Percentiles rank a stretch among this genome's conserved stretches.
These are phyloP conservation scores for Aspergillus fructus DNA, from an alignment of 2,329 filamentous ascomycete species.

Conservation along the genomic window DNA sequence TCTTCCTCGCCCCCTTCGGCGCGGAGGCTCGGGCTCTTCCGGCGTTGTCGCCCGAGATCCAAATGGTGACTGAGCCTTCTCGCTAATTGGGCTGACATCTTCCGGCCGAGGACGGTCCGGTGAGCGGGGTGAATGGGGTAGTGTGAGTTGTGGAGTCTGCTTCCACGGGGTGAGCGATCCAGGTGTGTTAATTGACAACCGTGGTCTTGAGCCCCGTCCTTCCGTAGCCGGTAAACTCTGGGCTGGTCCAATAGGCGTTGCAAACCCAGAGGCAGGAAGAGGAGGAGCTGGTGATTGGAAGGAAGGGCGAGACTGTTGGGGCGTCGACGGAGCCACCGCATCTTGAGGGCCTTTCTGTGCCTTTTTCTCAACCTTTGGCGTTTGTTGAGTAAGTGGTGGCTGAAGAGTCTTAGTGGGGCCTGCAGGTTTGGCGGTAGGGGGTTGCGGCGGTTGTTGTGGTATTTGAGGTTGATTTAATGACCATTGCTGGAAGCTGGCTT, in stretches of 20 bases:
- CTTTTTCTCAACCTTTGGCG: constrained; percentile 17
- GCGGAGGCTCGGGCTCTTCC: constrained; percentile 22
- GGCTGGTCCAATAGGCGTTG: constrained; percentile 30
- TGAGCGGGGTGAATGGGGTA: constrained; percentile 38
- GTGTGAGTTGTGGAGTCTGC: constrained; percentile 33
- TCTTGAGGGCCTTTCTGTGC: constrained; percentile 17
- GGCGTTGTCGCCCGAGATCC: constrained; percentile 28
- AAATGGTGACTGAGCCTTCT: constrained; percentile 39
- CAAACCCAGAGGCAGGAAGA: constrained; percentile 21
- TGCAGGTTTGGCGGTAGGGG: constrained; percentile 18
- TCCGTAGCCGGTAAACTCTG: constrained; percentile 23
- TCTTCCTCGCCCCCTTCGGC: constrained; percentile 22
- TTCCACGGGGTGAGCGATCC: constrained; percentile 47
- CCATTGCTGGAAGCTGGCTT: constrained; percentile 40
- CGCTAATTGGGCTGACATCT: constrained; percentile 48
- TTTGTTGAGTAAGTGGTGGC: constrained; percentile 19
- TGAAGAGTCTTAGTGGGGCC: constrained; percentile 20
- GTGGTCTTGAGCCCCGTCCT: constrained; percentile 29
- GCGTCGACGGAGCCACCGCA: constrained; percentile 29
- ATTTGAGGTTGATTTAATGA: constrained; percentile 33
- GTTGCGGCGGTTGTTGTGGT: constrained; percentile 28
- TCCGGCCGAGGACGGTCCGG: constrained; percentile 42
- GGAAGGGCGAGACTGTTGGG: constrained; percentile 18
- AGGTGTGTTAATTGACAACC: constrained; percentile 39
- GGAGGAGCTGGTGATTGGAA: constrained; percentile 27